Evolutionary conservation across 139 green algal species (phyloP).

Genomic region (Picochlorum sp.): DNA sequence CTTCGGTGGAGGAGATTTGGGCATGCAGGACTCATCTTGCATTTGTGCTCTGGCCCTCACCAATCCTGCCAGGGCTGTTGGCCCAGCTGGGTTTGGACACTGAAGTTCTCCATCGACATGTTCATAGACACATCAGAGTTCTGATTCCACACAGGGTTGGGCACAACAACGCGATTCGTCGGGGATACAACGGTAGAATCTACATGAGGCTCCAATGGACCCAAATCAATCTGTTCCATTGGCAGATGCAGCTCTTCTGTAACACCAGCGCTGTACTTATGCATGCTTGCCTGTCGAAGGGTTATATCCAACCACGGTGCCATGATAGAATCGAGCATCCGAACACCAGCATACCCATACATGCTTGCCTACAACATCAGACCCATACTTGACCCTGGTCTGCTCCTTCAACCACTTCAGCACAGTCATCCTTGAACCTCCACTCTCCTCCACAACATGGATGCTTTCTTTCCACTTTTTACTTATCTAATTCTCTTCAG

Average conservation of each 20-base stretch:
- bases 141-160: constrained; percentile 1
- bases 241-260: constrained; percentile 30
- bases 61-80: background rate
- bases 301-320: constrained; percentile 20
- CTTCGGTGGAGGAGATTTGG: no score
- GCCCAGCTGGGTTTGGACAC: background rate
- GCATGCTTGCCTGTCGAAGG: constrained; percentile 26
- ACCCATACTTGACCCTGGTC: constrained; percentile 9
- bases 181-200: background rate
- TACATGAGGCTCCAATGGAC: constrained; percentile 3
- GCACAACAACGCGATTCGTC: background rate
- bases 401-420: constrained; percentile 23
- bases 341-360: constrained; percentile 29
- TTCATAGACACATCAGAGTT: background rate
- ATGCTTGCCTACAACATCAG: constrained; percentile 7
- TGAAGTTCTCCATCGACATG: background rate
- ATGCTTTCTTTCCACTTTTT: constrained; percentile 41
- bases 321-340: constrained; percentile 24
- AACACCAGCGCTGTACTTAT: constrained; percentile 14
- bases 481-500: constrained; percentile 29
- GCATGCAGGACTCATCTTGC: no score
- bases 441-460: constrained; percentile 26
- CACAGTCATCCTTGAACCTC: constrained; percentile 22
- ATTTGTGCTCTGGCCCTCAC: no score
- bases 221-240: constrained; percentile 25